Conservation (phyloP, 225 moss, liverwort and hornwort species). For the Asterella californica region DNA sequence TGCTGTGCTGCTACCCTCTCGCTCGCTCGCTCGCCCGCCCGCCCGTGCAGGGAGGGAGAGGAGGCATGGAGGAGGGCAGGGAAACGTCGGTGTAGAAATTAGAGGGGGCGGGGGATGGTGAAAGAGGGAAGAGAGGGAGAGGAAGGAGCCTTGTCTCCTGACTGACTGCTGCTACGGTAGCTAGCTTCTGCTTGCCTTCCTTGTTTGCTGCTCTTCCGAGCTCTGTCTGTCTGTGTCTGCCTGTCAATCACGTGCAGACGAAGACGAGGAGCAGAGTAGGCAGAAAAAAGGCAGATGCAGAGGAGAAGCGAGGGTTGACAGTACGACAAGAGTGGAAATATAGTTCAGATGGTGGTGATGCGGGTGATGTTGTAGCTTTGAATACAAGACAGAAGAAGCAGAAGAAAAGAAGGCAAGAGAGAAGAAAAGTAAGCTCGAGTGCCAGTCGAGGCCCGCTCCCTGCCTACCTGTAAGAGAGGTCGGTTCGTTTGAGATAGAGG, state of each 20-base stretch:
- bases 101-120: neutral
- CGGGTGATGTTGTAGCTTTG: neutral
- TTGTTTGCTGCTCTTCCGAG: neutral
- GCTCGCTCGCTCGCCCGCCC: neutral
- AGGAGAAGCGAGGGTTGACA: neutral
- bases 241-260: neutral
- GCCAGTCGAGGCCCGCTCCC: neutral
- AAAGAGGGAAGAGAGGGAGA: neutral
- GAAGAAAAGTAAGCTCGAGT: neutral
- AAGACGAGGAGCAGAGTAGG: neutral
- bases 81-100: neutral
- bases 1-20: neutral
- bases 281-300: neutral
- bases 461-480: neutral
- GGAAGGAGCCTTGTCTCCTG: neutral
- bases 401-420: neutral
- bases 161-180: neutral
- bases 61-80: neutral
- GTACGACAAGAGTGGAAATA: neutral
- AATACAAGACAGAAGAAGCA: neutral
- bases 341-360: neutral
- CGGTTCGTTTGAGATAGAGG: neutral
- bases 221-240: neutral
- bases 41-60: neutral
- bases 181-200: no score